A percentile compares a stretch with the other conserved stretches of the same genome.
Evolutionary conservation across 176 grass and related monocot species (phyloP).

Genomic region (Thalia dealbata): DNA sequence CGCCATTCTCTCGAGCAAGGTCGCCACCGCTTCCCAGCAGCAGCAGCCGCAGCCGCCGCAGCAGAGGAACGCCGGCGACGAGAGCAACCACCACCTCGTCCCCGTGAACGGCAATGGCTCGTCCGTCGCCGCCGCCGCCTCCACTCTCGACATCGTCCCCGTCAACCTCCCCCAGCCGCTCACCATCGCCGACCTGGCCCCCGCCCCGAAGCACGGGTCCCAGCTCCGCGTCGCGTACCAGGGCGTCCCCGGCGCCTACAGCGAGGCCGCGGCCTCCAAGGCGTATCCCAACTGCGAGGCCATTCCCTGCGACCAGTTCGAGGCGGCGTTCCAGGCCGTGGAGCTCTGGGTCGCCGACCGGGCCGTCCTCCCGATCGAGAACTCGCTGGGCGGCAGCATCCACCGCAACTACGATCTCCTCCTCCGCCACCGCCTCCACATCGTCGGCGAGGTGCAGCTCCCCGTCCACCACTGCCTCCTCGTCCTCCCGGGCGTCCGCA

Average conservation of each 20-base stretch:
- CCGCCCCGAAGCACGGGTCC: constrained; percentile 7
- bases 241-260: constrained; percentile 18
- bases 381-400: constrained; percentile 19
- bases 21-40: constrained; percentile 24
- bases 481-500: constrained; percentile 11
- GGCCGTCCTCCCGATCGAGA: constrained; percentile 17
- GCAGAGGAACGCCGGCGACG: neutral
- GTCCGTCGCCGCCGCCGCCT: neutral
- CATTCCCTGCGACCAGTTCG: constrained; percentile 23
- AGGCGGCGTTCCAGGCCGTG: constrained; percentile 15
- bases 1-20: constrained; percentile 83
- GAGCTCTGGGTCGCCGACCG: constrained; percentile 13
- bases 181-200: constrained; percentile 8
- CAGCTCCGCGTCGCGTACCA: constrained; percentile 18
- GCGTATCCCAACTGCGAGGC: constrained; percentile 15
- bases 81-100: constrained; percentile 24
- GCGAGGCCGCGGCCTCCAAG: constrained; percentile 14
- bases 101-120: constrained; percentile 13
- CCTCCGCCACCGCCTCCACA: constrained; percentile 16
- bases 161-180: constrained; percentile 3
- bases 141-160: neutral
- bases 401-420: constrained; percentile 20
- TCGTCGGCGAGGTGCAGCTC: constrained; percentile 14
- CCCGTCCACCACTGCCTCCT: constrained; percentile 11
- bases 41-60: neutral